phyloP scores from a whole-genome alignment of 495 filamentous ascomycete species.

The Aspergillus carlsbadensis region DNA sequence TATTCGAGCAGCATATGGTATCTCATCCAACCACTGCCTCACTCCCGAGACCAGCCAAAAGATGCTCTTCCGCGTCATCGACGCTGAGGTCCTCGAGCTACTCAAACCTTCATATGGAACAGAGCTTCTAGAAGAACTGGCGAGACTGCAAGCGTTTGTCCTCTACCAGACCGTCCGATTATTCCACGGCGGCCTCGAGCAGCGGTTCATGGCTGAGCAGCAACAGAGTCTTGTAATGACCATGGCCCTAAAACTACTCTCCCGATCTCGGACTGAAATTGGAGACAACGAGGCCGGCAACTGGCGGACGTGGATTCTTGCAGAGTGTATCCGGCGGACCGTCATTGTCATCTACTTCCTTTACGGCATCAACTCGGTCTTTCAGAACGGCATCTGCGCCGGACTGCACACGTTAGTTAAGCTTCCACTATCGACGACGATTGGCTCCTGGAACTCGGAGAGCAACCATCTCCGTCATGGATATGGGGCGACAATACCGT shows the following conservation, averaged over 20 bases:
- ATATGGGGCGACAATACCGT: neutral
- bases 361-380: constrained; percentile 4
- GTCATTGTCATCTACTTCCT: constrained; percentile 1
- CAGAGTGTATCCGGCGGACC: constrained; percentile 5
- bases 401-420: constrained; percentile 6
- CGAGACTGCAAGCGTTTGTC: neutral
- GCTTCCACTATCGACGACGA: neutral
- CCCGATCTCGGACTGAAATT: neutral
- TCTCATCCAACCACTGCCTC: neutral
- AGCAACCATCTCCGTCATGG: neutral
- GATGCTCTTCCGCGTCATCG: neutral
- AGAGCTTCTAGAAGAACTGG: neutral
- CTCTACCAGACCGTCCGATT: constrained; percentile 9
- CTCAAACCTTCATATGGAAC: neutral
- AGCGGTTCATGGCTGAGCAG: constrained; percentile 1
- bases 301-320: neutral
- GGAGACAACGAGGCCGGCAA: neutral
- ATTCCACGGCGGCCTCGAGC: constrained; percentile 1
- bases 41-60: neutral
- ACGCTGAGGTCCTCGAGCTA: constrained; percentile 4
- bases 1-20: constrained; percentile 5
- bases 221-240: neutral
- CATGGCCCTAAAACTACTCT: neutral
- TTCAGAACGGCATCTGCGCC: constrained; percentile 2
- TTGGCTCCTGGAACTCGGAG: neutral